Base-by-base conservation (phyloP, 805 yeast species). In the Candida glaebosa region DNA sequence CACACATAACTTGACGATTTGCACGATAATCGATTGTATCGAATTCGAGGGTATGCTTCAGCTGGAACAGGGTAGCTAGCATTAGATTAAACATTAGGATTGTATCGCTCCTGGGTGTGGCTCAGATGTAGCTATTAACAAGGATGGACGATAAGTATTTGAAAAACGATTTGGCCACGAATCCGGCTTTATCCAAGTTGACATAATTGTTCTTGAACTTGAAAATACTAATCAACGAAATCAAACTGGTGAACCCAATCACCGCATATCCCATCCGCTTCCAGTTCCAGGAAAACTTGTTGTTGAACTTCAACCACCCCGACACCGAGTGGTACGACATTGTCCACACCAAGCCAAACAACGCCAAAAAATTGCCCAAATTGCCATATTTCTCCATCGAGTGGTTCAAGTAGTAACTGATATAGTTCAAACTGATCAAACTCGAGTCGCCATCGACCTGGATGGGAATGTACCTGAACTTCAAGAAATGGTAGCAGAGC, bases 361-460 rank as follows among this genome's bases (percentile, higher is more conserved):
- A 18, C 22, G 38, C 39, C 2, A 41, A 8, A 4, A 24, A 7
- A 38, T 47, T 47, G 14, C 19, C 17, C n/a, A 14, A 24, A 28
- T 42, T 46, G 15, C 24, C 22, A 18, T 17, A 30, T 19, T 20
- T 24, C 9, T 30, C 25, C 3, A 14, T n/a, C 10, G 31, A 26
- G 4, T 40, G 15, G 39, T 45, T 47, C 34, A 54, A 44, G 20
- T 66, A 51, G 45, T 73, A 71, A 0, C 79, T 50, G 7, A 84
- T 64, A 50, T 69, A 83, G 6, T 75, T 73, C 34, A 85, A 58
- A 34, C 65, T 71, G 16, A 85, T 58, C 41, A 75, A 61, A 1
- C 82, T 71, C 2, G 83, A 75, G 56, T 84, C 91, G 1, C 87
- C 89, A 43, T 82, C 85, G 1, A 79, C 63, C 2, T 51, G 14